phyloP scores from a whole-genome alignment of 345 rosid genomes.

The Eucalyptus sp. region DNA sequence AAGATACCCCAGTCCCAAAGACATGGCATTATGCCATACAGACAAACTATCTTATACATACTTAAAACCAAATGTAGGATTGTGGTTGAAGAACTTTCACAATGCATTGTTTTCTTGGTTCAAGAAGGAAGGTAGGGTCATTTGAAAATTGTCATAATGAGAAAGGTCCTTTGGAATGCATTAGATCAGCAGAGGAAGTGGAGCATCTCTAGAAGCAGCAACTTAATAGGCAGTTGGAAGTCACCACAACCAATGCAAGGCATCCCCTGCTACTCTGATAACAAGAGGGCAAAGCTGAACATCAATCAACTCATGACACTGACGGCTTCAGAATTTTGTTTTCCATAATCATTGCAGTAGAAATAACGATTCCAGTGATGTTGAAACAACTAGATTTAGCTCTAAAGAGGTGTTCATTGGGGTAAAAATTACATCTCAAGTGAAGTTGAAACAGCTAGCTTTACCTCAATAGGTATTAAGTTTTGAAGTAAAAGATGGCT shows the following conservation, averaged over 20 bases:
- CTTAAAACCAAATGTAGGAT: neutral
- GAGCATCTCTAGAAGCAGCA: neutral
- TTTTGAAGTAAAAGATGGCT: neutral
- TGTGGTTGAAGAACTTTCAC: neutral
- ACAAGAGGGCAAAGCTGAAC: neutral
- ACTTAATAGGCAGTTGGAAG: neutral
- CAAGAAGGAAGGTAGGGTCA: neutral
- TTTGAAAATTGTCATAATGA: neutral
- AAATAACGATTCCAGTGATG: neutral
- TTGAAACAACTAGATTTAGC: neutral
- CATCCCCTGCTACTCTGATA: neutral
- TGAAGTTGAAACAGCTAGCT: neutral
- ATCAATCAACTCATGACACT: neutral
- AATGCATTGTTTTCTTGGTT: neutral
- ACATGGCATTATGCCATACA: neutral
- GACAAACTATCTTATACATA: neutral
- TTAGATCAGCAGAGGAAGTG: neutral
- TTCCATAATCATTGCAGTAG: neutral
- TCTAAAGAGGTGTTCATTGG: neutral
- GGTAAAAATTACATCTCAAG: neutral
- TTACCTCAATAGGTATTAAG: neutral
- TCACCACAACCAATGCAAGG: neutral
- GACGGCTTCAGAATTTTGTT: neutral
- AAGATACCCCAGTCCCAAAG: neutral
- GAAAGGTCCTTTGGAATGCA: neutral